Conservation (phyloP, 78 protist species). For the Dictyostelium purpureum region DNA sequence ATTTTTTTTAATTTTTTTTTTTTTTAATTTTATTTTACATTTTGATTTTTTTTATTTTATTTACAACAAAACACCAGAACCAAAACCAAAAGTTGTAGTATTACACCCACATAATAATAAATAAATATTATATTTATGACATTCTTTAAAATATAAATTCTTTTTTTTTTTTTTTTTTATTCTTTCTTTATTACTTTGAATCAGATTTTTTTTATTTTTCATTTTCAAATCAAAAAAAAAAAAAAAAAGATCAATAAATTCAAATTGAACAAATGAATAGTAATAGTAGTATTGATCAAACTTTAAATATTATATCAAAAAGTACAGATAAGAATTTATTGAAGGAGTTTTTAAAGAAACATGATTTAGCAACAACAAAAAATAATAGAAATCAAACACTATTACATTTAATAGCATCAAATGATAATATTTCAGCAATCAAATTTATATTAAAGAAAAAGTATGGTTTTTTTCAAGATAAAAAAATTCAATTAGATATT, state of each 20-base stretch:
- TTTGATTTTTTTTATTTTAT: no score
- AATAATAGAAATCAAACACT: slow-evolving; percentile 28
- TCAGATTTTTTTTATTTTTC: no score
- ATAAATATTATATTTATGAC: no score
- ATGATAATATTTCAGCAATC: slow-evolving; percentile 33
- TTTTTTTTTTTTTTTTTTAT: neutral
- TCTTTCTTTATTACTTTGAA: no score
- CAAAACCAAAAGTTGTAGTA: no score
- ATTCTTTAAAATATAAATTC: neutral
- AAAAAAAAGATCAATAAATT: no score
- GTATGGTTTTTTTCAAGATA: slow-evolving; percentile 25
- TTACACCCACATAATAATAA: no score
- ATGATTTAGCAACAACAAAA: neutral
- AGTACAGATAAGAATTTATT: slow-evolving; percentile 1
- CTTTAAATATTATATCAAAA: slow-evolving; percentile 3
- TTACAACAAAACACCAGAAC: no score
- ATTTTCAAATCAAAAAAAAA: no score
- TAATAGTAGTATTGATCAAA: neutral
- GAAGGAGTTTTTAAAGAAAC: slow-evolving; percentile 20
- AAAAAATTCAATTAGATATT: neutral
- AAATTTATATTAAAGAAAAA: slow-evolving; percentile 46
- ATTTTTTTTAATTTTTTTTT: no score
- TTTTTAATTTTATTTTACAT: no score
- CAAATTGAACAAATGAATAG: no score
- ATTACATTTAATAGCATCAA: slow-evolving; percentile 33